A percentile compares a stretch with the other conserved stretches of the same genome.
phyloP scores from a whole-genome alignment of 192 early-diverging fungal genomes.

The Martensiomyces pterosporus region DNA sequence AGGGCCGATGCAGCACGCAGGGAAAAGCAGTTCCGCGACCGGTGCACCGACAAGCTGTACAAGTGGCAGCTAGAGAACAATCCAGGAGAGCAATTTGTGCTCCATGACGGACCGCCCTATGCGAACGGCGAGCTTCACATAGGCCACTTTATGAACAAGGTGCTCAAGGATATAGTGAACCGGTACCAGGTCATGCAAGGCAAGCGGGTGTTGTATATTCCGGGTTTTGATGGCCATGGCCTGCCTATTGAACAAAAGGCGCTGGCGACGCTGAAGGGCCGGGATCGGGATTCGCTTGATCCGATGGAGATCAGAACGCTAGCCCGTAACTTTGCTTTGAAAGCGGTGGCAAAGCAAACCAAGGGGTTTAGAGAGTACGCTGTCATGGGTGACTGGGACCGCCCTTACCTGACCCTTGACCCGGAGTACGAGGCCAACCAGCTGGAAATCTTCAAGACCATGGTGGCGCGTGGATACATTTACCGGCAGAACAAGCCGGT shows the following conservation, averaged over 20 bases:
- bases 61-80: conserved; percentile 71
- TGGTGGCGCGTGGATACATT: conserved; percentile 70
- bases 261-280: conserved; percentile 54
- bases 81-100: conserved; percentile 62
- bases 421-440: conserved; percentile 72
- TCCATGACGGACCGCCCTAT: conserved; percentile 82
- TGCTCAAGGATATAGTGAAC: conserved; percentile 76
- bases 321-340: conserved; percentile 59
- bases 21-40: conserved; percentile 56
- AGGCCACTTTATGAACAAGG: conserved; percentile 77
- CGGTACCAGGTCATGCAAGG: conserved; percentile 69
- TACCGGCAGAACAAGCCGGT: conserved; percentile 77
- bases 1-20: conserved; percentile 59
- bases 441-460: conserved; percentile 63
- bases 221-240: conserved; percentile 80
- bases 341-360: conserved; percentile 58
- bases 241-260: conserved; percentile 80
- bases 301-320: conserved; percentile 36
- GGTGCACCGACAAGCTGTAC: conserved; percentile 65
- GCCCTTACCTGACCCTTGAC: conserved; percentile 65
- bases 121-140: conserved; percentile 73
- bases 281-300: conserved; percentile 23
- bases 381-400: conserved; percentile 74
- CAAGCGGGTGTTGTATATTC: conserved; percentile 65
- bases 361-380: conserved; percentile 59